Conservation (phyloP, 768 basidiomycete species). For the Collybia nuda region DNA sequence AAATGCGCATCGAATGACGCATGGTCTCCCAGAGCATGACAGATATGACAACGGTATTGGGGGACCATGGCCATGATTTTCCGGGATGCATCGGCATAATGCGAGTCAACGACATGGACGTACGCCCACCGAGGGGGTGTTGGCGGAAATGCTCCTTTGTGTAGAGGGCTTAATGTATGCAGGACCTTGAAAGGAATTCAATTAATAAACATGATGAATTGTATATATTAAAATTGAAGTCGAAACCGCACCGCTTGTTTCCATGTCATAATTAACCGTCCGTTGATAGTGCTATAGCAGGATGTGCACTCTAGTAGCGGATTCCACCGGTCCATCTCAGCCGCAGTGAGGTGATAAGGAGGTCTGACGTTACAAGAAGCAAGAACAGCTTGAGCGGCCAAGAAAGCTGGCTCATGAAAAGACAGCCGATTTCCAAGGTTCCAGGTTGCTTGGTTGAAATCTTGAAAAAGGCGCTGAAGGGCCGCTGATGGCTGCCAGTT, state of each 20-base stretch:
- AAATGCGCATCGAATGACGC: slow-evolving; percentile 12
- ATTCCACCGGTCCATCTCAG: slow-evolving; percentile 20
- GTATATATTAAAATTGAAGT: slow-evolving; percentile 42
- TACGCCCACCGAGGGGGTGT: slow-evolving; percentile 8
- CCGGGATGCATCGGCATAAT: slow-evolving; percentile 10
- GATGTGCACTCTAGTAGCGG: slow-evolving; percentile 24
- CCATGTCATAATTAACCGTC: slow-evolving; percentile 24
- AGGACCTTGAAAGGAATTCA: slow-evolving; percentile 2
- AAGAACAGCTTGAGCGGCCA: slow-evolving; percentile 12
- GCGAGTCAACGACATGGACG: slow-evolving; percentile 10
- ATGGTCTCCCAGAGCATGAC: slow-evolving; percentile 13
- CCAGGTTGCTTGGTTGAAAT: slow-evolving; percentile 21
- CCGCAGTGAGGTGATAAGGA: slow-evolving; percentile 20
- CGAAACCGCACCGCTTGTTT: slow-evolving; percentile 12
- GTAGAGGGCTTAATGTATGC: slow-evolving; percentile 9
- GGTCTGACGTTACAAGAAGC: slow-evolving; percentile 13
- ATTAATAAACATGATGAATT: slow-evolving; percentile 1
- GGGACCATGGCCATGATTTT: slow-evolving; percentile 9
- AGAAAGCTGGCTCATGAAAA: slow-evolving; percentile 17
- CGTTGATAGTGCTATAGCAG: slow-evolving; percentile 12
- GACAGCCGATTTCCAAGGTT: slow-evolving; percentile 15
- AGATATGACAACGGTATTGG: slow-evolving; percentile 16
- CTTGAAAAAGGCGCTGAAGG: slow-evolving; percentile 18
- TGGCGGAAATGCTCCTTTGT: slow-evolving; percentile 6
- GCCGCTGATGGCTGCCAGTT: slow-evolving; percentile 5